Percentiles rank a stretch among this genome's conserved stretches.
These are phyloP conservation scores for Kwoniella mangroviensis DNA, from an alignment of 768 basidiomycete species.

Conservation along the genomic window DNA sequence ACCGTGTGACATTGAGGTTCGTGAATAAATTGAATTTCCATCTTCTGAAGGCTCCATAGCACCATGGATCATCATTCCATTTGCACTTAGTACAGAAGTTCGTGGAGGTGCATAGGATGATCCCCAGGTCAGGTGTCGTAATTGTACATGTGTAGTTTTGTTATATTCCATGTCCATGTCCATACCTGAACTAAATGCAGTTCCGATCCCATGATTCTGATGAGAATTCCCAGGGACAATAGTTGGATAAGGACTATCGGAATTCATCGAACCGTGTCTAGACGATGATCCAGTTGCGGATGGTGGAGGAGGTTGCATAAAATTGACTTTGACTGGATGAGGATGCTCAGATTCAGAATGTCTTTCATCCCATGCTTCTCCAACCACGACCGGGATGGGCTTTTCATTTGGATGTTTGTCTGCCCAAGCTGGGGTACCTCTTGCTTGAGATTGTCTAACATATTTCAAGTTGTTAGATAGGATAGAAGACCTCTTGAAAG, in stretches of 20 bases:
- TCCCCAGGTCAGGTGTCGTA: conserved; percentile 20
- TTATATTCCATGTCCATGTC: conserved; percentile 1
- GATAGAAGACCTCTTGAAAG: background rate
- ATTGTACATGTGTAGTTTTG: conserved; percentile 4
- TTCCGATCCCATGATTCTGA: background rate
- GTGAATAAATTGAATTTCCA: conserved; percentile 14
- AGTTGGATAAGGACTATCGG: conserved; percentile 5
- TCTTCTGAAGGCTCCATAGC: conserved; percentile 11
- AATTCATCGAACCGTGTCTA: conserved; percentile 3
- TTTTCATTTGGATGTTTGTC: conserved; percentile 8
- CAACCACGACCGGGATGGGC: conserved; percentile 1
- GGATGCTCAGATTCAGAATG: conserved; percentile 1
- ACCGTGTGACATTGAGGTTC: conserved; percentile 14
- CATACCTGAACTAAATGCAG: background rate
- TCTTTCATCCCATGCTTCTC: conserved; percentile 4
- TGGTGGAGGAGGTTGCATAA: conserved; percentile 9
- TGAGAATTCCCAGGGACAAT: background rate
- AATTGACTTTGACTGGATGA: conserved; percentile 8
- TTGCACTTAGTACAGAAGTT: background rate
- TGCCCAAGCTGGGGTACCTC: conserved; percentile 11
- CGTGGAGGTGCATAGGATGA: conserved; percentile 23
- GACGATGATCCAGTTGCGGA: no score
- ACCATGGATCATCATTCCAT: conserved; percentile 9
- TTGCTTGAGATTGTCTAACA: conserved; percentile 7
- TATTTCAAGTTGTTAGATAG: background rate